phyloP scores from a whole-genome alignment of 2,329 filamentous ascomycete species.

The Scedosporium aurantiacum region DNA sequence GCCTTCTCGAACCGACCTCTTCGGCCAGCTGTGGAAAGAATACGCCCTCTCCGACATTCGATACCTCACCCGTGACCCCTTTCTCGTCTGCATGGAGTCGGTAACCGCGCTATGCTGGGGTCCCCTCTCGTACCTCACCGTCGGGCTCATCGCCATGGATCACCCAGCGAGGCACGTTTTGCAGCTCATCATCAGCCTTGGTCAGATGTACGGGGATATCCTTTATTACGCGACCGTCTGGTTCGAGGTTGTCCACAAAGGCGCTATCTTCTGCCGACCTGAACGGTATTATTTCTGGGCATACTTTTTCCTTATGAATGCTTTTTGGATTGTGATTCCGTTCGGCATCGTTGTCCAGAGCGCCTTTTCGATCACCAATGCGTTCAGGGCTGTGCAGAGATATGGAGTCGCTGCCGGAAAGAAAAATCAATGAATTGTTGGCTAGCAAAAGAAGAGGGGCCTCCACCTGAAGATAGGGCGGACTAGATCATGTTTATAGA shows the following conservation, averaged over 20 bases:
- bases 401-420: not conserved
- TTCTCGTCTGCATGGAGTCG: conserved; percentile 44
- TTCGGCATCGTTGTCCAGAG: conserved; percentile 20
- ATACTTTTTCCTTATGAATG: conserved; percentile 41
- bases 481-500: too few species aligned
- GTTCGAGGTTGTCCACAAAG: conserved; percentile 28
- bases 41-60: conserved; percentile 45
- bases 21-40: conserved; percentile 47
- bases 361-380: conserved; percentile 12
- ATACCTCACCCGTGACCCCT: conserved; percentile 40
- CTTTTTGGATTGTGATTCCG: conserved; percentile 43
- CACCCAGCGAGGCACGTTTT: conserved; percentile 37
- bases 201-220: conserved; percentile 40
- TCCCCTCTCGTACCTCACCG: conserved; percentile 37
- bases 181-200: conserved; percentile 33
- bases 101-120: conserved; percentile 43
- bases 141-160: conserved; percentile 29
- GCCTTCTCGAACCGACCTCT: conserved; percentile 27
- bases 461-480: not conserved
- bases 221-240: conserved; percentile 39
- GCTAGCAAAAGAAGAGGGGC: not conserved
- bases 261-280: conserved; percentile 34
- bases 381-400: conserved; percentile 4
- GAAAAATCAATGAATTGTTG: not conserved
- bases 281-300: conserved; percentile 41